Evolutionary conservation across 1,284 basidiomycete species (phyloP).

Genomic region (Apiotrichum porosum): DNA sequence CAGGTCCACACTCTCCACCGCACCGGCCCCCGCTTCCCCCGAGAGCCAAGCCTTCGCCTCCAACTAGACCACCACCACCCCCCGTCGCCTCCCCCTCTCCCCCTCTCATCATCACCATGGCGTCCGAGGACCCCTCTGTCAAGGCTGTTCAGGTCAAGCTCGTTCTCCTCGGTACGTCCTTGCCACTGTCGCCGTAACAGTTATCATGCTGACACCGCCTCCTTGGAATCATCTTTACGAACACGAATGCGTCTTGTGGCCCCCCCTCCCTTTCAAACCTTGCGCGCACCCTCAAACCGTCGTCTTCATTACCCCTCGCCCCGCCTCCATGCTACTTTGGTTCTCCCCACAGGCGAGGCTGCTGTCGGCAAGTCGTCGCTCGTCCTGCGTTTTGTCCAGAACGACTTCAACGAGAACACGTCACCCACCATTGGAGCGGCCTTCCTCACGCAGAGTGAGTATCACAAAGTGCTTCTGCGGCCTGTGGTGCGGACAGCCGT

Average conservation of each 20-base stretch:
- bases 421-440: constrained; percentile 93
- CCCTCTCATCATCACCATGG: constrained; percentile 18
- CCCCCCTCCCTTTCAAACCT: too few species aligned
- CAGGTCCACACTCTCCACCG: too few species aligned
- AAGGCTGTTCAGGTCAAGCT: constrained; percentile 88
- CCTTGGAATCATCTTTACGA: too few species aligned
- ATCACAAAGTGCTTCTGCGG: too few species aligned
- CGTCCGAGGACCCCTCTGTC: constrained; percentile 52
- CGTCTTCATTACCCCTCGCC: too few species aligned
- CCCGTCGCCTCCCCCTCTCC: background rate
- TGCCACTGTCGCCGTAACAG: background rate
- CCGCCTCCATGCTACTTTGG: too few species aligned
- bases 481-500: background rate
- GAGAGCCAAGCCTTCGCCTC: too few species aligned
- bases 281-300: too few species aligned
- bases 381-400: constrained; percentile 85
- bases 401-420: constrained; percentile 49
- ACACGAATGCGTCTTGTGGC: too few species aligned
- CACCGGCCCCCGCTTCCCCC: too few species aligned
- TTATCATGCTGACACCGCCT: background rate
- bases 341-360: constrained; percentile 88
- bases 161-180: constrained; percentile 72
- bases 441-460: constrained; percentile 55
- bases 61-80: too few species aligned
- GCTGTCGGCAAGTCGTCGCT: constrained; percentile 99